Evolutionary conservation across 352 stramenopile species (phyloP).

Genomic region (Phytophthora gonapodyides): DNA sequence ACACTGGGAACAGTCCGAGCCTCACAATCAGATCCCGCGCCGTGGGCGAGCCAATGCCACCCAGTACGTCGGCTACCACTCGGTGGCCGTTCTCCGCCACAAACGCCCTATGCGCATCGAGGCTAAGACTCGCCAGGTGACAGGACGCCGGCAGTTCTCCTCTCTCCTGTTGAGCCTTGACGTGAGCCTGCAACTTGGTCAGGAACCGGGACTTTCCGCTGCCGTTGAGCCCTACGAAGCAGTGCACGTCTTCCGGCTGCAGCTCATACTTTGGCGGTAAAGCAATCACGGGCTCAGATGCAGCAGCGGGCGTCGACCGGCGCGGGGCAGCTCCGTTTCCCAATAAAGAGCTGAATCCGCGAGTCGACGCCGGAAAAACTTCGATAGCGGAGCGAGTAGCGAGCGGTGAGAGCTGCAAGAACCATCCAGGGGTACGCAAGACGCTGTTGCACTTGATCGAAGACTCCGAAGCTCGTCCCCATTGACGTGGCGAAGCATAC

Average conservation of each 20-base stretch:
- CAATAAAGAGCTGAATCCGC: slow-evolving; percentile 23
- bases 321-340: slow-evolving; percentile 7
- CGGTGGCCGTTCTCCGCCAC: slow-evolving; percentile 57
- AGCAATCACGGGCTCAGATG: slow-evolving; percentile 35
- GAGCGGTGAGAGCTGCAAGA: slow-evolving; percentile 3
- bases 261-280: slow-evolving; percentile 51
- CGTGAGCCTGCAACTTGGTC: slow-evolving; percentile 42
- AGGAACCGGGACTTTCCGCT: slow-evolving; percentile 72
- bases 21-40: slow-evolving; percentile 91
- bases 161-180: slow-evolving; percentile 24
- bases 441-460: background rate
- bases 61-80: slow-evolving; percentile 71
- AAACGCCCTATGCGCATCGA: slow-evolving; percentile 89
- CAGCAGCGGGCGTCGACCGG: slow-evolving; percentile 10
- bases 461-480: background rate
- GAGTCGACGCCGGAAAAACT: slow-evolving; percentile 5
- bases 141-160: slow-evolving; percentile 33
- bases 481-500: background rate
- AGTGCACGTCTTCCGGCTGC: slow-evolving; percentile 61
- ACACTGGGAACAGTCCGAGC: slow-evolving; percentile 91
- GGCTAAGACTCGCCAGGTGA: slow-evolving; percentile 60
- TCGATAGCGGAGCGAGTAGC: slow-evolving; percentile 9
- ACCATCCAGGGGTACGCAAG: slow-evolving; percentile 7
- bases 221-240: slow-evolving; percentile 72
- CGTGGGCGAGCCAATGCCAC: slow-evolving; percentile 63